Percentiles rank a stretch among this genome's conserved stretches.
Evolutionary conservation across 2,329 filamentous ascomycete genomes (phyloP).

Genomic region (Oidium heveae): DNA sequence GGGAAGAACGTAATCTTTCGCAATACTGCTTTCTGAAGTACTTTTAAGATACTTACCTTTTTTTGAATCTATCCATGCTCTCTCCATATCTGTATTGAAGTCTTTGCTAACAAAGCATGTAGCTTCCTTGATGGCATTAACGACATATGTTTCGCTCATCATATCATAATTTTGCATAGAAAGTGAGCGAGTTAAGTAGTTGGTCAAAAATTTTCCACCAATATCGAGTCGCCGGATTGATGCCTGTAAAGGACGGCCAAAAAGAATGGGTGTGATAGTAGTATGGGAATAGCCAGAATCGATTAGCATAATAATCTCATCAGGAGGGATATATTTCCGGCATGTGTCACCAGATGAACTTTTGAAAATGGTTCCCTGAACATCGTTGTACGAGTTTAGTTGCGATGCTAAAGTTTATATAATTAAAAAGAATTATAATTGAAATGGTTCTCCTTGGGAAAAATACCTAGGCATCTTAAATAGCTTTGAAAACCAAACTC

Average conservation of each 20-base stretch:
- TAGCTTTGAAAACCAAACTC: constrained; percentile 86
- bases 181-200: constrained; percentile 71
- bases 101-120: constrained; percentile 62
- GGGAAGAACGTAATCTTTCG: constrained; percentile 78
- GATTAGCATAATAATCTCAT: constrained; percentile 65
- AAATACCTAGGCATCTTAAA: constrained; percentile 43
- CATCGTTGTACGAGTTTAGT: constrained; percentile 62
- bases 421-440: not conserved
- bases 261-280: constrained; percentile 64
- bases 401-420: constrained; percentile 27
- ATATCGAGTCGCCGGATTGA: constrained; percentile 70
- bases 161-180: constrained; percentile 88
- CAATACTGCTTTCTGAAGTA: constrained; percentile 28
- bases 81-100: constrained; percentile 56
- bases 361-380: constrained; percentile 37
- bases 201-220: constrained; percentile 80
- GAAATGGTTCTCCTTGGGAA: not conserved
- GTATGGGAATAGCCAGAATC: constrained; percentile 89
- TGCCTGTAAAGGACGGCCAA: constrained; percentile 54
- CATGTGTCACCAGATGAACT: constrained; percentile 24
- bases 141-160: constrained; percentile 76
- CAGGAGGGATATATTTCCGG: constrained; percentile 24
- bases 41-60: constrained; percentile 28
- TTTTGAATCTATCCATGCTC: constrained; percentile 54
- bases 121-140: constrained; percentile 88